phyloP scores from a whole-genome alignment of 1,139 yeast genomes.

The Scheffersomyces titani region DNA sequence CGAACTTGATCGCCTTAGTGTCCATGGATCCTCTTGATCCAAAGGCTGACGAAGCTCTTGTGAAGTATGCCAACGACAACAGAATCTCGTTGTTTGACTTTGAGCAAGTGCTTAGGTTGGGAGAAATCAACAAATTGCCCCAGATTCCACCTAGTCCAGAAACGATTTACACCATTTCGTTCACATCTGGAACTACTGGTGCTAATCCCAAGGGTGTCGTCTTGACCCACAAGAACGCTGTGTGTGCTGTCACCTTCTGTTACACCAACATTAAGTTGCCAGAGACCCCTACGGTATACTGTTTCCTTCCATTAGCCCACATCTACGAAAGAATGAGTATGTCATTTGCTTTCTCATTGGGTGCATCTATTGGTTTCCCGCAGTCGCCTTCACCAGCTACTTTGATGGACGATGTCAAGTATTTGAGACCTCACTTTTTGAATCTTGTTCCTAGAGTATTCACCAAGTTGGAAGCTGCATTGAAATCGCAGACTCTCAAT shows the following conservation, averaged over 20 bases:
- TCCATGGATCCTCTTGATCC: constrained; percentile 51
- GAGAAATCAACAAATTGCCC: constrained; percentile 19
- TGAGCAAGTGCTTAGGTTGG: constrained; percentile 29
- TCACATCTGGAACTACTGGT: constrained; percentile 43
- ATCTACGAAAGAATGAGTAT: constrained; percentile 55
- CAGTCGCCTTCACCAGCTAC: constrained; percentile 38
- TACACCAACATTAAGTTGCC: constrained; percentile 13
- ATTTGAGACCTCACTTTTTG: constrained; percentile 30
- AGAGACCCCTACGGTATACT: constrained; percentile 11
- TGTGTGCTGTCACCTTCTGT: constrained; percentile 24
- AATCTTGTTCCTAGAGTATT: constrained; percentile 25
- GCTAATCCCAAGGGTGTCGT: constrained; percentile 41
- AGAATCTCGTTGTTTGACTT: constrained; percentile 32
- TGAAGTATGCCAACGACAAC: constrained; percentile 21
- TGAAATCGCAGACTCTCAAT: constrained; percentile 29
- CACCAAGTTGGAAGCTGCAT: constrained; percentile 23
- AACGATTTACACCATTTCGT: constrained; percentile 26
- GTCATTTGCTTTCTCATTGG: constrained; percentile 26
- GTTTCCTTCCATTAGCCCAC: constrained; percentile 69
- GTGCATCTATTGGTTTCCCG: constrained; percentile 43
- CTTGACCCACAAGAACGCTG: constrained; percentile 31
- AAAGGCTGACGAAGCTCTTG: constrained; percentile 16
- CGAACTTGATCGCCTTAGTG: constrained; percentile 33
- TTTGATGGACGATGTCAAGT: constrained; percentile 38
- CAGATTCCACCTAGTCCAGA: constrained; percentile 23